A percentile compares a stretch with the other conserved stretches of the same genome.
Conservation (phyloP, 148 eudicot genomes). For the Dianthus caryophyllus region DNA sequence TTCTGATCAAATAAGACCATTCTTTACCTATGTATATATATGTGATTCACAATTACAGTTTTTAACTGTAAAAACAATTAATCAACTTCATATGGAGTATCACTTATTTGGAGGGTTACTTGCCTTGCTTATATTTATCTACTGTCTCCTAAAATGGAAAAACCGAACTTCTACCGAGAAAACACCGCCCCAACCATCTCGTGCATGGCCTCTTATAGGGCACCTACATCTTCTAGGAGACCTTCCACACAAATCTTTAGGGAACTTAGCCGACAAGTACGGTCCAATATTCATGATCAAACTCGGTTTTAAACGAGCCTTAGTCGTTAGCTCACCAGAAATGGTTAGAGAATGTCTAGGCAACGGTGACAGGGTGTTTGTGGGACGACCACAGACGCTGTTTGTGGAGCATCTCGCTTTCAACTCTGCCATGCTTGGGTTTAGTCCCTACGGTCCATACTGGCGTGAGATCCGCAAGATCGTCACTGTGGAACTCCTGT, state of each 20-base stretch:
- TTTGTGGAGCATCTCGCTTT: constrained; percentile 27
- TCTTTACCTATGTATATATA: too few species aligned
- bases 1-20: too few species aligned
- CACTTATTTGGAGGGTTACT: neutral
- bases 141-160: constrained; percentile 10
- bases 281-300: constrained; percentile 35
- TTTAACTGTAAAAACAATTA: neutral
- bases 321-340: constrained; percentile 33
- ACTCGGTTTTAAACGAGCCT: constrained; percentile 25
- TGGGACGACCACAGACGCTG: constrained; percentile 19
- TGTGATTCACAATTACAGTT: too few species aligned
- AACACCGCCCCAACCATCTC: constrained; percentile 33
- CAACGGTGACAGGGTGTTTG: constrained; percentile 32
- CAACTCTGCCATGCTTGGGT: constrained; percentile 30
- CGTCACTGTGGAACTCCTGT: constrained; percentile 28
- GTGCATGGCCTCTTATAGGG: constrained; percentile 44
- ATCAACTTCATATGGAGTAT: constrained; percentile 1
- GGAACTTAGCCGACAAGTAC: constrained; percentile 34
- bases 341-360: constrained; percentile 39
- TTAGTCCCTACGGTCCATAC: constrained; percentile 32
- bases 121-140: neutral
- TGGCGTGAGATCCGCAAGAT: constrained; percentile 42
- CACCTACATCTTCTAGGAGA: constrained; percentile 35
- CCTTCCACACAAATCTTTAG: constrained; percentile 24
- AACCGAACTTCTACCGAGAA: neutral